Percentiles rank a stretch among this genome's conserved stretches.
Evolutionary conservation across 176 grass and related monocot genomes (phyloP).

Genomic region (Tillandsia leiboldiana): DNA sequence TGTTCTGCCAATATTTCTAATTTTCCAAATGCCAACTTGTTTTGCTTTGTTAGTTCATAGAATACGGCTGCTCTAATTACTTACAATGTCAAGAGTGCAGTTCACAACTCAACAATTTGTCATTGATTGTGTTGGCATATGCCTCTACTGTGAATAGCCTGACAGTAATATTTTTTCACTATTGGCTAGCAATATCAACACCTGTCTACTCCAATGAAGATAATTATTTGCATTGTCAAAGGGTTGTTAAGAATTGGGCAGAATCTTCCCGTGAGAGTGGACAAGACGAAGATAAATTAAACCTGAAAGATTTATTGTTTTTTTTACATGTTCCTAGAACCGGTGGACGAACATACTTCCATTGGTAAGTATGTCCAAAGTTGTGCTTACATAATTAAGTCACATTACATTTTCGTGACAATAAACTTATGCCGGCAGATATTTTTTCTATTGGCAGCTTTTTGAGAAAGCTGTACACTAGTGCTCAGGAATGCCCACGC

Average conservation of each 20-base stretch:
- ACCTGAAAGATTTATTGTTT: slow-evolving; percentile 80
- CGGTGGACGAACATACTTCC: slow-evolving; percentile 81
- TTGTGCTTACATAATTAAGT: too few relatives aligned
- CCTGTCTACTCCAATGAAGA: slow-evolving; percentile 6
- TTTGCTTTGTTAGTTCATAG: too few relatives aligned
- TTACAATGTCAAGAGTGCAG: too few relatives aligned
- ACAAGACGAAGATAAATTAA: slow-evolving; percentile 41
- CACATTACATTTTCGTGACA: too few relatives aligned
- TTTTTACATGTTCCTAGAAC: slow-evolving; percentile 94
- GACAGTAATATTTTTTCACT: too few relatives aligned
- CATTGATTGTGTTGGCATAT: too few relatives aligned
- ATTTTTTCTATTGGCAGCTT: slow-evolving; percentile 35
- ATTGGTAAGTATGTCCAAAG: slow-evolving; percentile 43
- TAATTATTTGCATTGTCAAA: slow-evolving; percentile 48
- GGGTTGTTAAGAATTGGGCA: slow-evolving; percentile 56
- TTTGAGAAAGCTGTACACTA: slow-evolving; percentile 69
- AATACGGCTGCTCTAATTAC: too few relatives aligned
- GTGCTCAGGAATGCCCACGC: slow-evolving; percentile 61
- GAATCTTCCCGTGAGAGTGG: slow-evolving; percentile 23
- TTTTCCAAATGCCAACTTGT: too few relatives aligned
- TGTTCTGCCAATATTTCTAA: too few relatives aligned
- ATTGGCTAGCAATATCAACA: background rate
- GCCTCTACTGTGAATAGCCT: too few relatives aligned
- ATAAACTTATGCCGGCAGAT: background rate
- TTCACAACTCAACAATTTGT: too few relatives aligned